Conservation (phyloP, 2,329 filamentous ascomycete genomes). For the Paecilomyces sp. region DNA sequence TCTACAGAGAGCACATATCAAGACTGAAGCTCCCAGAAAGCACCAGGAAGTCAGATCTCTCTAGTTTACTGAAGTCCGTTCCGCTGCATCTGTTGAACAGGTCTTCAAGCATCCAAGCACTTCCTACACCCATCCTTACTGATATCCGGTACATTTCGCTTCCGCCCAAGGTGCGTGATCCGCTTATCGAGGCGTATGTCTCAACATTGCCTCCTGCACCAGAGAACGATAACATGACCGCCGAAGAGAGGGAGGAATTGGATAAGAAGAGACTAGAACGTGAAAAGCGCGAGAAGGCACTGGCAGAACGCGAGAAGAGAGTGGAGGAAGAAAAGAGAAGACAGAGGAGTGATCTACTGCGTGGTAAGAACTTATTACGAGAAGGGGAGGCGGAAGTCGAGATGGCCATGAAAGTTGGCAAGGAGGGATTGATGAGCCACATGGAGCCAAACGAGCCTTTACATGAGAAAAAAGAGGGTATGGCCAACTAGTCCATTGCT, state of each 20-base stretch:
- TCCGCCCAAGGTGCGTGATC: conserved; percentile 28
- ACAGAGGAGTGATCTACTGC: conserved; percentile 31
- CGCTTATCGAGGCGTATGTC: conserved; percentile 37
- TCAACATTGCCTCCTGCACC: conserved; percentile 34
- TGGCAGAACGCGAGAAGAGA: conserved; percentile 35
- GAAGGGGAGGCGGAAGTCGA: conserved; percentile 39
- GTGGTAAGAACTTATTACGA: conserved; percentile 34
- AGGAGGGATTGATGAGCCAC: conserved; percentile 35
- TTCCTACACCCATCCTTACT: conserved; percentile 35
- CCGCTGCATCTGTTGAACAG: conserved; percentile 33
- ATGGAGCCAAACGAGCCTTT: conserved; percentile 21
- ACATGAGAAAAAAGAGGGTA: background rate
- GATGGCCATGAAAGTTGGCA: conserved; percentile 36
- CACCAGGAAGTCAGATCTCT: conserved; percentile 40
- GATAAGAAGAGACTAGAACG: conserved; percentile 32
- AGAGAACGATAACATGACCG: conserved; percentile 25
- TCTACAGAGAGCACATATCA: conserved; percentile 41
- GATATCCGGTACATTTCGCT: conserved; percentile 40
- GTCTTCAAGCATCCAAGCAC: conserved; percentile 30
- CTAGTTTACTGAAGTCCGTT: conserved; percentile 36
- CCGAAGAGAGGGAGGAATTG: conserved; percentile 29
- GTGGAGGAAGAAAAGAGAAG: conserved; percentile 38
- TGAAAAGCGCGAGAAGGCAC: conserved; percentile 37
- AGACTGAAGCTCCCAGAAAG: conserved; percentile 40
- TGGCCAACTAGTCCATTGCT: background rate